Evolutionary conservation across 1,139 yeast genomes (phyloP).

Genomic region (Saccharomycopsis hybrid): DNA sequence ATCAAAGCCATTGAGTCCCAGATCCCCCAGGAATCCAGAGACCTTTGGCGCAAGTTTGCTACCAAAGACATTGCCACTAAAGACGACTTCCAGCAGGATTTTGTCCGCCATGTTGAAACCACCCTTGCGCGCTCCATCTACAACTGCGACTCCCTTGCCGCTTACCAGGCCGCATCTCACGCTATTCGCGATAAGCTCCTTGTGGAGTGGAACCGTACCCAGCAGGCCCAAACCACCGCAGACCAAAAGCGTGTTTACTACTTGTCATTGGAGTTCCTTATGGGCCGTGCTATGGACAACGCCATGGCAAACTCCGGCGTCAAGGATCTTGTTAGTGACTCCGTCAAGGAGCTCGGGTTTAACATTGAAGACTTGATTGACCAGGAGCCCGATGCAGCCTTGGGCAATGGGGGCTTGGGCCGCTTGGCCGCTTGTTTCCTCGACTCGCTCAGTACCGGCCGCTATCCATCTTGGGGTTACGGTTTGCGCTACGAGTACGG

Average conservation of each 20-base stretch:
- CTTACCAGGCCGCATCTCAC: slow-evolving; percentile 82
- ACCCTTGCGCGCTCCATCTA: slow-evolving; percentile 83
- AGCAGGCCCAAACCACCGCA: slow-evolving; percentile 76
- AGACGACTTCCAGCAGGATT: slow-evolving; percentile 61
- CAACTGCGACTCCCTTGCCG: slow-evolving; percentile 89
- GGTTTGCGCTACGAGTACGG: slow-evolving; percentile 92
- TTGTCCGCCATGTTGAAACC: slow-evolving; percentile 84
- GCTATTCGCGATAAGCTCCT: slow-evolving; percentile 75
- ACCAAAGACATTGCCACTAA: slow-evolving; percentile 43
- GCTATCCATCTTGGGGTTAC: slow-evolving; percentile 95
- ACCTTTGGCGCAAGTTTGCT: slow-evolving; percentile 66
- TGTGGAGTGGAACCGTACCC: slow-evolving; percentile 90
- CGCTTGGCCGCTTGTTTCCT: slow-evolving; percentile 92
- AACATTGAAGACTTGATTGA: slow-evolving; percentile 78
- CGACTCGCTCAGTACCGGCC: slow-evolving; percentile 80
- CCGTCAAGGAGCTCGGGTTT: slow-evolving; percentile 77
- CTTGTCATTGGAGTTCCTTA: slow-evolving; percentile 78
- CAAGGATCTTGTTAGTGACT: slow-evolving; percentile 45
- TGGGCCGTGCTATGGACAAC: slow-evolving; percentile 95
- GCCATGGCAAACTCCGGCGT: slow-evolving; percentile 75
- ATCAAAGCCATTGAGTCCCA: slow-evolving; percentile 75
- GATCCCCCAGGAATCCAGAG: slow-evolving; percentile 73
- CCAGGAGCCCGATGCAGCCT: slow-evolving; percentile 89
- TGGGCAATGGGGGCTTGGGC: slow-evolving; percentile 95
- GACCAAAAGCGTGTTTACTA: slow-evolving; percentile 88